Conservation (phyloP, 495 filamentous ascomycete species). For the Pseudevernia furfuracea region DNA sequence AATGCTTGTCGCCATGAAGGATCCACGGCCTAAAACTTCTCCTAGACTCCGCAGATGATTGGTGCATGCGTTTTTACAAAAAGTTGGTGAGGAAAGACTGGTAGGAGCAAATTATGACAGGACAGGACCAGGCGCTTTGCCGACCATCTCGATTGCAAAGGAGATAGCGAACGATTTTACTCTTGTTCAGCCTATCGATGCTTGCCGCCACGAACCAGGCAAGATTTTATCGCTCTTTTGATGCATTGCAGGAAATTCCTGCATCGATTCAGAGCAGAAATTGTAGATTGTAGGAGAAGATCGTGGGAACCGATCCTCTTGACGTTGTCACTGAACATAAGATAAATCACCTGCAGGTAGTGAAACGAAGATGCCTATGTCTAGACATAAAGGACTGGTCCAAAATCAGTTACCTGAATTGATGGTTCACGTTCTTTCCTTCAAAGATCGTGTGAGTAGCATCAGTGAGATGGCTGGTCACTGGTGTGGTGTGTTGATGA, state of each 20-base stretch:
- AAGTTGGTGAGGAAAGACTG: neutral
- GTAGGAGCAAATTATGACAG: neutral
- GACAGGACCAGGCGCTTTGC: neutral
- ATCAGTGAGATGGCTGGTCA: neutral
- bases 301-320: neutral
- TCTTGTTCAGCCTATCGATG: neutral
- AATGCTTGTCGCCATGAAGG: slow-evolving; percentile 4
- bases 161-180: neutral
- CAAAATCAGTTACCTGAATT: neutral
- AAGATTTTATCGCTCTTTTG: neutral
- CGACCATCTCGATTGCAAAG: neutral
- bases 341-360: neutral
- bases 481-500: neutral
- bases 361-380: neutral
- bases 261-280: neutral
- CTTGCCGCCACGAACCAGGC: neutral
- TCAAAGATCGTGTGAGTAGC: neutral
- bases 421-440: neutral
- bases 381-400: neutral
- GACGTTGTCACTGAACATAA: neutral
- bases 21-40: slow-evolving; percentile 1
- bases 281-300: neutral
- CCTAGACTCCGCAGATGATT: neutral
- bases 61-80: neutral
- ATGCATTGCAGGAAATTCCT: neutral